Conservation (phyloP, 2,329 filamentous ascomycete genomes). For the Colletotrichum euphorbiae region DNA sequence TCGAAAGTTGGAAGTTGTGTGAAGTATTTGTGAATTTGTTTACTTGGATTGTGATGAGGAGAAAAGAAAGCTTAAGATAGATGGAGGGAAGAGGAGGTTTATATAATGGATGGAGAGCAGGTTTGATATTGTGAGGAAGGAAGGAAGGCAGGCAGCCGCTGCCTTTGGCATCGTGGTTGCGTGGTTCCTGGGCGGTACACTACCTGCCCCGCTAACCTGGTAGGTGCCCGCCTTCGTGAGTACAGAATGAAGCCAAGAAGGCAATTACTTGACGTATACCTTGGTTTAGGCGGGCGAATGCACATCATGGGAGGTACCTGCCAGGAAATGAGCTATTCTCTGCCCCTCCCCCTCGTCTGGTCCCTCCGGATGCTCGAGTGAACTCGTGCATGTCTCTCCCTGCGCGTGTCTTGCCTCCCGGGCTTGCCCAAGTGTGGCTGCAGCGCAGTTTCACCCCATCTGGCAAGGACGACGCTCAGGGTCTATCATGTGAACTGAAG, state of each 20-base stretch:
- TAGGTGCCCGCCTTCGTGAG: slow-evolving; percentile 8
- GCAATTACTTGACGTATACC: slow-evolving; percentile 16
- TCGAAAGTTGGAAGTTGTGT: slow-evolving; percentile 45
- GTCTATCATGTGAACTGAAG: slow-evolving; percentile 40
- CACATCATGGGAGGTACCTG: slow-evolving; percentile 2
- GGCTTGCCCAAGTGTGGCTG: slow-evolving; percentile 28
- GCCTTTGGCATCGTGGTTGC: slow-evolving; percentile 21
- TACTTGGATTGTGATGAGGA: slow-evolving; percentile 42
- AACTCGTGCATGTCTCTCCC: slow-evolving; percentile 24
- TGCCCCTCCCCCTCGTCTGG: slow-evolving; percentile 30
- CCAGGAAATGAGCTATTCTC: slow-evolving; percentile 15
- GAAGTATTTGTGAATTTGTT: slow-evolving; percentile 35
- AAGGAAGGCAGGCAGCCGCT: slow-evolving; percentile 16
- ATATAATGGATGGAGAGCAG: slow-evolving; percentile 42
- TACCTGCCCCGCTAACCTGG: slow-evolving; percentile 27
- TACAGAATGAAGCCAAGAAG: neutral
- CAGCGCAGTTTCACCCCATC: slow-evolving; percentile 39
- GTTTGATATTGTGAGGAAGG: slow-evolving; percentile 24
- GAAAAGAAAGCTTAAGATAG: neutral
- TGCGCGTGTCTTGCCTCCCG: slow-evolving; percentile 24
- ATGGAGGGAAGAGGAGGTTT: slow-evolving; percentile 41
- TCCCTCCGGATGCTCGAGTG: slow-evolving; percentile 17
- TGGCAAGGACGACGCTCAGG: slow-evolving; percentile 36
- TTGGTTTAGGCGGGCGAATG: neutral
- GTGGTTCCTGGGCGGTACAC: slow-evolving; percentile 25